Evolutionary conservation across 208 protist genomes (phyloP), one percentile per base, ranked within the genome.

Genomic region (Phytomonas francai): DNA sequence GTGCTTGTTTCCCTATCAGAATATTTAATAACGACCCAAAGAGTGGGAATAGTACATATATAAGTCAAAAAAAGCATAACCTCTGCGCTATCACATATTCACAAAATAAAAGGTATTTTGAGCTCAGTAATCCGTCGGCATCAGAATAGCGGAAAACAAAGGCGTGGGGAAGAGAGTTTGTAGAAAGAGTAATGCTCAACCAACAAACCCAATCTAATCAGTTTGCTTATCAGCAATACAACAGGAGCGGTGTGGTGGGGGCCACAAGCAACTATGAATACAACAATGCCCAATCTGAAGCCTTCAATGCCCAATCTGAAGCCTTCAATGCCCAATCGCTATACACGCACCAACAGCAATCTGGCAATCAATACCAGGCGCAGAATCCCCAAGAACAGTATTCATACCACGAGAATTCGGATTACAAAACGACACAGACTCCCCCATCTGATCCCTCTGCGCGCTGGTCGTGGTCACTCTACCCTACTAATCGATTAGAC

Each of bases 391-490:
- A 68, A 25, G 76, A 74, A 36, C 69, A 81, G 45, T 68, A 72
- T 49, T 69, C 51, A 67, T 65, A 72, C 45, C 71, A 77, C 29
- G 74, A 80, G 64, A 54, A 78, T 51, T 59, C 66, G 51, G 16
- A 27, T 16, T 36, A 63, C 29, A 9, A 29, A 69, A 31, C 19
- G 16, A 56, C 33, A 5, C 29, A 58, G 0, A 36, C 58, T 25
- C 30, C 2, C 27, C 16, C 58, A 5, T 4, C 27, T n/a, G 70
- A 60, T 30, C 69, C 66, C 12, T 66, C 79, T 11, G 79, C 76
- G 32, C 90, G 98, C 57, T 98, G 97, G 84, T 97, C 93, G 19
- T 99, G 97, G 95, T 97, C 96, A 72, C 71, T 96, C 5, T 99
- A 95, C 84, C 97, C 97, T 31, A 87, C 87, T 9, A 95, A 89